These are phyloP conservation scores for Chlorella sp. DNA, from an alignment of 139 green algal species.

Conservation along the genomic window DNA sequence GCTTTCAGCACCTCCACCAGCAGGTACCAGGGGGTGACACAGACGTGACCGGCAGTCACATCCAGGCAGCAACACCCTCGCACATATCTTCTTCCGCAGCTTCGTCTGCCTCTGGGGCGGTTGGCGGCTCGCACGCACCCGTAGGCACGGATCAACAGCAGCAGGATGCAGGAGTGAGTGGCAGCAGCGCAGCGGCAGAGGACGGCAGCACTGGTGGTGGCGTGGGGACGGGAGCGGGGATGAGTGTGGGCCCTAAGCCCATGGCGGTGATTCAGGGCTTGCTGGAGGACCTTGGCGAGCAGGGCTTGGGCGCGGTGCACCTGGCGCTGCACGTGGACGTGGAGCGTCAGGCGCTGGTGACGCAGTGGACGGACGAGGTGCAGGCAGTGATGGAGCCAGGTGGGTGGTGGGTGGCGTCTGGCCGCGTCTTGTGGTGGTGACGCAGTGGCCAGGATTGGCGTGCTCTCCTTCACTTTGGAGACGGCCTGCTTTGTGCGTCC, in stretches of 20 bases:
- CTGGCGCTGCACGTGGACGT: not conserved
- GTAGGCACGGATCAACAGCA: no score
- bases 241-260: not conserved
- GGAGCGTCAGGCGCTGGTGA: not conserved
- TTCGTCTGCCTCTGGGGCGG: not conserved
- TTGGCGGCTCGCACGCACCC: no score
- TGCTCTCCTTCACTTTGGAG: no score
- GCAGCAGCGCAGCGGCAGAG: no score
- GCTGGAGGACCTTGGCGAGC: not conserved
- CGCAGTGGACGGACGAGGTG: not conserved
- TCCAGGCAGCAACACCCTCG: not conserved
- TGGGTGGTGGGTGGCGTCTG: not conserved
- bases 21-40: not conserved
- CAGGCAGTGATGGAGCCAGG: slow-evolving; percentile 5
- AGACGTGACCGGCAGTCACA: not conserved
- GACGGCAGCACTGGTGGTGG: not conserved
- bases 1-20: not conserved
- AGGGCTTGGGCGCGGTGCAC: slow-evolving; percentile 5
- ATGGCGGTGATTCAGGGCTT: not conserved
- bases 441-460: no score
- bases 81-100: not conserved
- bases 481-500: no score
- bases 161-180: no score
- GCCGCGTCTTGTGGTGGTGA: no score
- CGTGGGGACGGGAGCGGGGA: no score